A percentile compares a stretch with the other conserved stretches of the same genome.
Evolutionary conservation across 306 rosid species (phyloP).

Genomic region (Pachyrhizus erosus): DNA sequence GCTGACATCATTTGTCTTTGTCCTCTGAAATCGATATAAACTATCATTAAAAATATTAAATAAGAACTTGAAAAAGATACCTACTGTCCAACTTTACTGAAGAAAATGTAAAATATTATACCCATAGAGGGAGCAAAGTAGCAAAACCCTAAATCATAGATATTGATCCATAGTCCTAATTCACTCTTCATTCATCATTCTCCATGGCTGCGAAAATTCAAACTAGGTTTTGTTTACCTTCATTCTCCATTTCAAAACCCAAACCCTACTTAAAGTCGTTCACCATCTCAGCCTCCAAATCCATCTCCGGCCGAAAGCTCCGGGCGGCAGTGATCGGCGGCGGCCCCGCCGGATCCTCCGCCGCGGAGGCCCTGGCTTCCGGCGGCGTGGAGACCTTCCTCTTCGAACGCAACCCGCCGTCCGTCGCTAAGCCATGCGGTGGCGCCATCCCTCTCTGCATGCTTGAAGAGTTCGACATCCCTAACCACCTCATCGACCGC

Average conservation of each 20-base stretch:
- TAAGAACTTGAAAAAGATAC: slow-evolving; percentile 17
- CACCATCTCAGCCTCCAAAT: slow-evolving; percentile 52
- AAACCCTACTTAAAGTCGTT: slow-evolving; percentile 7
- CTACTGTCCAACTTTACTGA: background rate
- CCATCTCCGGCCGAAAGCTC: slow-evolving; percentile 75
- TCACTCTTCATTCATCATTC: background rate
- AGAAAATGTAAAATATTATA: slow-evolving; percentile 26
- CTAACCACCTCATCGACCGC: slow-evolving; percentile 79
- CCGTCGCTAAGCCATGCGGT: slow-evolving; percentile 89
- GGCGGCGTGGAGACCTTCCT: slow-evolving; percentile 88
- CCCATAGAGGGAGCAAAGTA: background rate
- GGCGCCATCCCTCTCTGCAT: slow-evolving; percentile 97
- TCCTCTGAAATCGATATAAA: slow-evolving; percentile 15
- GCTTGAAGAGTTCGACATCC: slow-evolving; percentile 88
- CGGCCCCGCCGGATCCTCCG: slow-evolving; percentile 92
- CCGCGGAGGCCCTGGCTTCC: slow-evolving; percentile 80
- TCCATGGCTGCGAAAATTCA: slow-evolving; percentile 55
- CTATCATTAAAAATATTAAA: slow-evolving; percentile 4
- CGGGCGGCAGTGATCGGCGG: slow-evolving; percentile 90
- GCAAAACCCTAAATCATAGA: background rate
- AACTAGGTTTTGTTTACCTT: slow-evolving; percentile 32
- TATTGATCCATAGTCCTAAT: slow-evolving; percentile 32
- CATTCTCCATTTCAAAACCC: slow-evolving; percentile 28
- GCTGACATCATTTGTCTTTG: slow-evolving; percentile 44
- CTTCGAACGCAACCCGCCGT: slow-evolving; percentile 74